A percentile compares a stretch with the other conserved stretches of the same genome.
Evolutionary conservation across 495 filamentous ascomycete genomes (phyloP).

Genomic region (Lasiosphaeria miniovina): DNA sequence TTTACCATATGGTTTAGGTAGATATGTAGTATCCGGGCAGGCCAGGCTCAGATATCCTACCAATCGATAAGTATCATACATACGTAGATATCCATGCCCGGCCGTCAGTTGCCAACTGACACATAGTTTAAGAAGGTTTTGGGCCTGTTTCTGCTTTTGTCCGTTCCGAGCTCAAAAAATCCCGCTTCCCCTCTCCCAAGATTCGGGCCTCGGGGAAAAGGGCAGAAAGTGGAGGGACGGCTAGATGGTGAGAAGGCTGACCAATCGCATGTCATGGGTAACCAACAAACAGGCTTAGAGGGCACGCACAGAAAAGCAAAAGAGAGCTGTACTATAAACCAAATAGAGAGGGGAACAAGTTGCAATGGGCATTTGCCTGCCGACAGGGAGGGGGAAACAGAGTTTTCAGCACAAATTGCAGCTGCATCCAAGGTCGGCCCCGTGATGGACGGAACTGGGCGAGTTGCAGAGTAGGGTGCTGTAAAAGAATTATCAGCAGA

Average conservation of each 20-base stretch:
- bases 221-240: neutral
- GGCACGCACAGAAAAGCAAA: neutral
- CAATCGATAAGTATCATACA: too few species aligned
- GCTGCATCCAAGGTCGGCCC: constrained; percentile 6
- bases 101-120: too few species aligned
- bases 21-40: too few species aligned
- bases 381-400: neutral
- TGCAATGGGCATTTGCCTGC: constrained; percentile 4
- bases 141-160: too few species aligned
- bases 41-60: too few species aligned
- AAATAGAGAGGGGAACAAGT: constrained; percentile 16
- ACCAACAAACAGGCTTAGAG: neutral
- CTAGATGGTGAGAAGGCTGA: constrained; percentile 8
- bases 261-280: constrained; percentile 15
- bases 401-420: constrained; percentile 1
- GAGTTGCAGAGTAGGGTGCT: constrained; percentile 24
- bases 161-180: neutral
- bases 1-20: too few species aligned
- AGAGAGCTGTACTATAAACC: constrained; percentile 23
- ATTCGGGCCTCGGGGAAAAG: constrained; percentile 8
- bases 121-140: too few species aligned
- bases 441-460: constrained; percentile 9
- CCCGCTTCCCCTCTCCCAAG: constrained; percentile 3
- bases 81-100: too few species aligned
- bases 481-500: constrained; percentile 47